A percentile compares a stretch with the other conserved stretches of the same genome.
Conservation (phyloP, 306 rosid genomes). For the Clitoria ternatea region DNA sequence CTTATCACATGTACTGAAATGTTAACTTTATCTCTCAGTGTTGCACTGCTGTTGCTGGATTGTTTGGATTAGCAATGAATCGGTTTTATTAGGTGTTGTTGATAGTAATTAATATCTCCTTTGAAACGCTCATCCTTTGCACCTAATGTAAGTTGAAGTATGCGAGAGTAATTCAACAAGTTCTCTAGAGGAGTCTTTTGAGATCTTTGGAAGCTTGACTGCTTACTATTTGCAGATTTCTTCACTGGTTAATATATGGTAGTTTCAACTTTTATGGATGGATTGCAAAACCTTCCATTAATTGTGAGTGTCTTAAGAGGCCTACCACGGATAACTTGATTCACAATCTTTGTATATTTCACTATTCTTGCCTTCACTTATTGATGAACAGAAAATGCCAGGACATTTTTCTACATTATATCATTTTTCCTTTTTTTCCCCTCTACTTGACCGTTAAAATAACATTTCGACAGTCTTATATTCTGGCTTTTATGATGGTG, state of each 20-base stretch:
- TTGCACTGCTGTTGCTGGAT: too few relatives aligned
- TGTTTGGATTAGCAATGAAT: background rate
- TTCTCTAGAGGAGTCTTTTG: conserved; percentile 1
- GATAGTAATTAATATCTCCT: background rate
- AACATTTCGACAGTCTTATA: background rate
- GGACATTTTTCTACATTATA: background rate
- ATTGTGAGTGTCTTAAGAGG: conserved; percentile 10
- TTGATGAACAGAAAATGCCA: conserved; percentile 8
- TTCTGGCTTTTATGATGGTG: conserved; percentile 13
- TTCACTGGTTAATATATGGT: background rate
- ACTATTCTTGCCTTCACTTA: conserved; percentile 18
- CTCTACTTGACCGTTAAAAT: conserved; percentile 5
- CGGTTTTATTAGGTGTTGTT: conserved; percentile 10
- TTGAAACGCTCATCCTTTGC: background rate
- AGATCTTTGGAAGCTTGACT: conserved; percentile 6
- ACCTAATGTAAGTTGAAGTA: background rate
- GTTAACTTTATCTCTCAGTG: conserved; percentile 2
- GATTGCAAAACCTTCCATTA: background rate
- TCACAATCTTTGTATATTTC: background rate
- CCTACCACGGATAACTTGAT: background rate
- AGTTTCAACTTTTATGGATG: conserved; percentile 10
- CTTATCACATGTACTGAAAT: conserved; percentile 16
- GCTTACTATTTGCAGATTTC: background rate
- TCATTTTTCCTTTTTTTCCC: background rate
- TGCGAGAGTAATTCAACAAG: background rate